Percentiles rank a stretch among this genome's conserved stretches.
phyloP scores from a whole-genome alignment of 2,329 filamentous ascomycete species.

The Atkinsonella hypoxylon region DNA sequence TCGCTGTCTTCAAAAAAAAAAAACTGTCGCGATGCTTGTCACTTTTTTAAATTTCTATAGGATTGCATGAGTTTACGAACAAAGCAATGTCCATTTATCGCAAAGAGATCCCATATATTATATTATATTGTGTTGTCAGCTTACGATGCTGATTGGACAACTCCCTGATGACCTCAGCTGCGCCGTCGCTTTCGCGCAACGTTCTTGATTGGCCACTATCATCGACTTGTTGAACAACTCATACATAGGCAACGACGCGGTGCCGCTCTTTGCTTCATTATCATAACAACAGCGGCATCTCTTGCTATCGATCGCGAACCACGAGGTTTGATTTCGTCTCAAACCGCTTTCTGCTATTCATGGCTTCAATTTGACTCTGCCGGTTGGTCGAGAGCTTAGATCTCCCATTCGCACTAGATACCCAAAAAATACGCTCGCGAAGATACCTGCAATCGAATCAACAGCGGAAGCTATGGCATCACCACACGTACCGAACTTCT shows the following conservation, averaged over 20 bases:
- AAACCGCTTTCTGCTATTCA: too few species aligned
- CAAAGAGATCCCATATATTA: too few species aligned
- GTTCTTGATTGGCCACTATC: neutral
- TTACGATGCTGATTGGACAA: neutral
- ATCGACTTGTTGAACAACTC: neutral
- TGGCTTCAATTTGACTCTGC: too few species aligned
- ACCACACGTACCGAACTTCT: neutral
- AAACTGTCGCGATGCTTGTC: too few species aligned
- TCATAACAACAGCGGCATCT: neutral
- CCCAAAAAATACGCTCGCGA: neutral
- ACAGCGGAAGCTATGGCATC: slow-evolving; percentile 1
- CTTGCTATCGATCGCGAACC: neutral
- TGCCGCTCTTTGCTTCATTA: neutral
- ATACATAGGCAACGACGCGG: neutral
- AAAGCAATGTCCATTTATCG: too few species aligned
- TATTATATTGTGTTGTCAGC: neutral
- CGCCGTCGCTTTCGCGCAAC: neutral
- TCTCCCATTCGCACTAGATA: neutral
- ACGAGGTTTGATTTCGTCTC: neutral
- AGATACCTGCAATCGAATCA: neutral
- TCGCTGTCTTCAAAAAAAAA: too few species aligned
- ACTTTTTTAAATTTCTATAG: too few species aligned
- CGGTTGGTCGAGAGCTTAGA: neutral
- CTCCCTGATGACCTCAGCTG: neutral
- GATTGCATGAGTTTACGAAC: too few species aligned